Conservation (phyloP, 2,329 filamentous ascomycete genomes). For the Beauveria australis region DNA sequence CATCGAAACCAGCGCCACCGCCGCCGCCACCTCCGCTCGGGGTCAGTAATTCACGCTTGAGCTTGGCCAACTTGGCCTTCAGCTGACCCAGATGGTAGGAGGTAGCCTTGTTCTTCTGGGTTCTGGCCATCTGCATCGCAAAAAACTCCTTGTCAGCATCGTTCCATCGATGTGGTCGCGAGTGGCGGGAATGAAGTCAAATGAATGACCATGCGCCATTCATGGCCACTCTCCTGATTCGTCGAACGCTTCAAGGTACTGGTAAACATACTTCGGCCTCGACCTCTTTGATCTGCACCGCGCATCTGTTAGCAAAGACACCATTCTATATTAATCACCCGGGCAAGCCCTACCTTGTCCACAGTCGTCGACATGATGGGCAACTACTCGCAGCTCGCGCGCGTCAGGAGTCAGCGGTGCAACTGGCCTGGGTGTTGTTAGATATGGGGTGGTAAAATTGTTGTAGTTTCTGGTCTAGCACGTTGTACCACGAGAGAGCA, state of each 20-base stretch:
- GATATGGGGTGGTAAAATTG: background rate
- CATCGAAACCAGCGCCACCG: slow-evolving; percentile 86
- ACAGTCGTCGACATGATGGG: slow-evolving; percentile 88
- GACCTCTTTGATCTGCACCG: slow-evolving; percentile 80
- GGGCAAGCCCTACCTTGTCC: slow-evolving; percentile 63
- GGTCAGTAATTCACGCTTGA: slow-evolving; percentile 91
- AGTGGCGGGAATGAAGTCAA: background rate
- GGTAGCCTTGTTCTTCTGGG: slow-evolving; percentile 95
- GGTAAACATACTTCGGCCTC: slow-evolving; percentile 71
- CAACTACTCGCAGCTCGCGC: slow-evolving; percentile 14
- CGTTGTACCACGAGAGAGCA: background rate
- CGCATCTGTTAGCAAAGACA: slow-evolving; percentile 15
- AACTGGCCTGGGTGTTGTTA: background rate
- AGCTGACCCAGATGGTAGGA: slow-evolving; percentile 91
- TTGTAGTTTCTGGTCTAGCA: background rate
- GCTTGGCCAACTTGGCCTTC: slow-evolving; percentile 95
- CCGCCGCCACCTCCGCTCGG: slow-evolving; percentile 78
- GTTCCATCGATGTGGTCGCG: background rate
- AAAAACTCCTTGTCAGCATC: slow-evolving; percentile 10
- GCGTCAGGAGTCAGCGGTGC: background rate
- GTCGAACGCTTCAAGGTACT: slow-evolving; percentile 5
- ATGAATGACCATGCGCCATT: background rate
- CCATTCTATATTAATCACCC: background rate
- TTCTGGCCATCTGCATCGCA: slow-evolving; percentile 70
- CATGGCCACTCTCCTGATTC: background rate